Evolutionary conservation across 306 rosid genomes (phyloP), one percentile per base, ranked within the genome.

Genomic region (Psophocarpus tetragonolobus): DNA sequence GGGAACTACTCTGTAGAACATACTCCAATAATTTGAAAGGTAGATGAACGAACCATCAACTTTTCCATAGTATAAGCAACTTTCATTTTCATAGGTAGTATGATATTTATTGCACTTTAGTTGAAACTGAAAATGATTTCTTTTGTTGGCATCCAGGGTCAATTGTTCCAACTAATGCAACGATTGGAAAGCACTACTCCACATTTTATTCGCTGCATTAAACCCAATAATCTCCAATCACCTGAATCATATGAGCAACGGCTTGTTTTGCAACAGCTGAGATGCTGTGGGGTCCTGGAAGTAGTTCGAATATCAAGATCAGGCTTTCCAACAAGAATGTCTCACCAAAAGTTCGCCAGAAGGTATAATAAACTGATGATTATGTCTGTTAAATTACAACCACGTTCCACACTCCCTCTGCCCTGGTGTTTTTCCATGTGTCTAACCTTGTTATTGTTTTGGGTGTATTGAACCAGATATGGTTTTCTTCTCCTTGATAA

Each of bases 281-380:
- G 94, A 81, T 94, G 98, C 79, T 94, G 98, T 82, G 98, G 98
- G 67, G 98, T 94, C 78, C 84, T 94, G 69, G 98, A 94, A 86
- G 98, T 94, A 54, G 98, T 94, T 66, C 89, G 98, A 36, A 94
- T 94, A 86, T 94, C 98, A 13, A 89, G 98, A 82, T 91, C 98
- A 53, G 98, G 98, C 58, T 94, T 94, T 81, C 98, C 98, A 60
- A 94, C 98, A 18, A 86, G 98, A 81, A 90, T 94, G 94, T 82
- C 93, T 2, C 98, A 94, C 81, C 89, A 87, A 79, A 94, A 92
- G 86, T 94, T 94, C 86, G 90, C 97, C 32, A 82, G 89, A 87
- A 94, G 98, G 98, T 92, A 85, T 60, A 69, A 18, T 66, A 26
- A 30, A 64, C 71, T 53, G 5, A 75, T 51, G 56, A 56, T 54